Evolutionary conservation across 805 yeast genomes (phyloP).

Genomic region (Ogataea kodamae): DNA sequence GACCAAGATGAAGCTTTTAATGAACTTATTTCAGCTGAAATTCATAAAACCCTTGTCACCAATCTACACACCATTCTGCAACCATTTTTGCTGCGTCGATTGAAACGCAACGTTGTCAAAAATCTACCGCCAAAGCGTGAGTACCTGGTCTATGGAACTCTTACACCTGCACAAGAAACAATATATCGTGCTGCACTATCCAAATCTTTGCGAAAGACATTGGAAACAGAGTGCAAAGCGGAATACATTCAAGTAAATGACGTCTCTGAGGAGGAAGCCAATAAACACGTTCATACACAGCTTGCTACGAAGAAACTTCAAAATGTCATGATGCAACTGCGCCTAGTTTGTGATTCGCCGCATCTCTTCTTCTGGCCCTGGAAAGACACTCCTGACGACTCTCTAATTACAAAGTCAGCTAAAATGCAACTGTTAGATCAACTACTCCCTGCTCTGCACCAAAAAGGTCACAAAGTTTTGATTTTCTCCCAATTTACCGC

Average conservation of each 20-base stretch:
- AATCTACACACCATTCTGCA: conserved; percentile 83
- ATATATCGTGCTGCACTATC: conserved; percentile 44
- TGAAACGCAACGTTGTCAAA: conserved; percentile 69
- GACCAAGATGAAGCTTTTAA: conserved; percentile 35
- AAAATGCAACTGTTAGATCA: conserved; percentile 70
- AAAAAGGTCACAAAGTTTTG: conserved; percentile 57
- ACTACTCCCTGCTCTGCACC: conserved; percentile 49
- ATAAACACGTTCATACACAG: conserved; percentile 38
- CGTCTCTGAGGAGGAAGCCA: conserved; percentile 31
- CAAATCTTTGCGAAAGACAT: conserved; percentile 40
- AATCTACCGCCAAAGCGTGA: conserved; percentile 87
- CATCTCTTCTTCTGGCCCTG: conserved; percentile 81
- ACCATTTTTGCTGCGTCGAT: conserved; percentile 81
- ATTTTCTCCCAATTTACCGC: conserved; percentile 85
- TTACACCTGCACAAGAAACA: conserved; percentile 61
- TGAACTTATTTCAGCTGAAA: conserved; percentile 52
- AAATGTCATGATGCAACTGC: conserved; percentile 76
- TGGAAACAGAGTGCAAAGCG: conserved; percentile 45
- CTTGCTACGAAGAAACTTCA: conserved; percentile 44
- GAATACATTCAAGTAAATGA: conserved; percentile 39
- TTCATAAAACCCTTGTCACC: conserved; percentile 59
- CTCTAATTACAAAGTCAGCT: conserved; percentile 56
- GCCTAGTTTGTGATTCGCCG: conserved; percentile 85
- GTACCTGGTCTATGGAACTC: conserved; percentile 70
- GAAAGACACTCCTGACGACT: conserved; percentile 40